These are phyloP conservation scores for Benincasa hispida DNA, from an alignment of 306 rosid species.

Conservation along the genomic window DNA sequence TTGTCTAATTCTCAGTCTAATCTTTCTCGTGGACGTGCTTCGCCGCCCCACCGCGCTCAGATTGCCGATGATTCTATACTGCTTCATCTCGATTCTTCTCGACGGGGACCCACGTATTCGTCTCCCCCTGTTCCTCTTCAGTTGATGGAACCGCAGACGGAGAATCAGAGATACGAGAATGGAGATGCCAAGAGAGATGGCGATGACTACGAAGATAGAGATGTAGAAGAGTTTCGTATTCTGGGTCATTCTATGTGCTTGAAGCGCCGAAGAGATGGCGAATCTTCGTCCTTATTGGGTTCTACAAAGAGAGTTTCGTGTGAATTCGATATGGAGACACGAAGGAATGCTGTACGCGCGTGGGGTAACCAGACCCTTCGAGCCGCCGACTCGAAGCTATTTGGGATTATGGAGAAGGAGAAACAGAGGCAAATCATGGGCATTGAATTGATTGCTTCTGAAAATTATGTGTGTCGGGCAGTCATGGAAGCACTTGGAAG, in stretches of 20 bases:
- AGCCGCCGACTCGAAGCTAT: conserved; percentile 57
- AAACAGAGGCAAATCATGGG: conserved; percentile 61
- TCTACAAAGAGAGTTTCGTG: conserved; percentile 27
- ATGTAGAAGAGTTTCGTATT: conserved; percentile 71
- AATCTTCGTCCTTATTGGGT: conserved; percentile 32
- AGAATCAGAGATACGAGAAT: conserved; percentile 13
- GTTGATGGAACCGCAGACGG: conserved; percentile 50
- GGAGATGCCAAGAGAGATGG: conserved; percentile 15
- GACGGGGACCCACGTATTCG: conserved; percentile 35
- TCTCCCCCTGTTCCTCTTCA: conserved; percentile 54
- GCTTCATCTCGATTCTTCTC: conserved; percentile 54
- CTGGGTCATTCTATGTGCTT: conserved; percentile 83
- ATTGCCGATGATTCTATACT: conserved; percentile 52
- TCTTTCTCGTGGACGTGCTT: conserved; percentile 46
- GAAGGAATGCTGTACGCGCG: conserved; percentile 39
- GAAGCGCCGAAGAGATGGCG: conserved; percentile 59
- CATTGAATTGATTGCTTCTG: conserved; percentile 84
- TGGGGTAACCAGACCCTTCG: conserved; percentile 64
- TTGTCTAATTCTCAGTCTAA: conserved; percentile 46
- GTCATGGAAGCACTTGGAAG: conserved; percentile 93
- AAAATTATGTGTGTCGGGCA: conserved; percentile 74
- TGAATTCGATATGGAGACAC: conserved; percentile 41
- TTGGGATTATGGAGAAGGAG: conserved; percentile 72
- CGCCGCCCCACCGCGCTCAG: conserved; percentile 40
- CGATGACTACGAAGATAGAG: conserved; percentile 34